These are phyloP conservation scores for Bocquillonia castaneifolia DNA, from an alignment of 441 rosid genomes.

Conservation along the genomic window DNA sequence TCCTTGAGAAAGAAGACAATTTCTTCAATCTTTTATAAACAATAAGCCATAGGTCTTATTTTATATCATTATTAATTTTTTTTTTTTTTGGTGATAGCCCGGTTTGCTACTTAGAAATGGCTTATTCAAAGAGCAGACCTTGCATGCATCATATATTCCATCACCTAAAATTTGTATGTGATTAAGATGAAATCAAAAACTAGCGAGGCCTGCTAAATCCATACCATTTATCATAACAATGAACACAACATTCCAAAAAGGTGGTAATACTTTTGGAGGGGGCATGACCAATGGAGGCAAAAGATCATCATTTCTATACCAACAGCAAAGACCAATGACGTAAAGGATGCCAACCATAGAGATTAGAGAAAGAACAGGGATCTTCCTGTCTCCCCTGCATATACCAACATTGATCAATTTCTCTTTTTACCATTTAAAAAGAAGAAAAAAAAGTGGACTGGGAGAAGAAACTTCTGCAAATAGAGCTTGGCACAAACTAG, in stretches of 20 bases:
- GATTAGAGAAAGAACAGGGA: conserved; percentile 46
- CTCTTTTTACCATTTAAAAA: conserved; percentile 1
- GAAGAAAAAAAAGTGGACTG: not conserved
- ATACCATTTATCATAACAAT: conserved; percentile 65
- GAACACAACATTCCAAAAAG: conserved; percentile 69
- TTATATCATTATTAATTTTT: too few relatives aligned
- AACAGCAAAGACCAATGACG: conserved; percentile 62
- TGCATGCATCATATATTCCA: not conserved
- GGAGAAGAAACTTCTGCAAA: not conserved
- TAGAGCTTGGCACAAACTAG: not conserved
- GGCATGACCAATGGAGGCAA: conserved; percentile 62
- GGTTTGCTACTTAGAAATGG: not conserved
- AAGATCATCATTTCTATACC: conserved; percentile 62
- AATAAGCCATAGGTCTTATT: too few relatives aligned
- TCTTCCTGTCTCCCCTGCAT: conserved; percentile 72
- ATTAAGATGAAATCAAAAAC: not conserved
- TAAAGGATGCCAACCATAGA: conserved; percentile 46
- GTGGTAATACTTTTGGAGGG: conserved; percentile 66
- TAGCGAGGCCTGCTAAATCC: conserved; percentile 16
- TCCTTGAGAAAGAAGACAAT: not conserved
- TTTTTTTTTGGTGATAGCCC: too few relatives aligned
- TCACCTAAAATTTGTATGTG: not conserved
- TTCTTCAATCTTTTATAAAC: too few relatives aligned
- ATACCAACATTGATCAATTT: not conserved
- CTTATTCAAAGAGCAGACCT: too few relatives aligned